Conservation (phyloP, 192 early-diverging fungal species). For the Haplosporangium gracile region DNA sequence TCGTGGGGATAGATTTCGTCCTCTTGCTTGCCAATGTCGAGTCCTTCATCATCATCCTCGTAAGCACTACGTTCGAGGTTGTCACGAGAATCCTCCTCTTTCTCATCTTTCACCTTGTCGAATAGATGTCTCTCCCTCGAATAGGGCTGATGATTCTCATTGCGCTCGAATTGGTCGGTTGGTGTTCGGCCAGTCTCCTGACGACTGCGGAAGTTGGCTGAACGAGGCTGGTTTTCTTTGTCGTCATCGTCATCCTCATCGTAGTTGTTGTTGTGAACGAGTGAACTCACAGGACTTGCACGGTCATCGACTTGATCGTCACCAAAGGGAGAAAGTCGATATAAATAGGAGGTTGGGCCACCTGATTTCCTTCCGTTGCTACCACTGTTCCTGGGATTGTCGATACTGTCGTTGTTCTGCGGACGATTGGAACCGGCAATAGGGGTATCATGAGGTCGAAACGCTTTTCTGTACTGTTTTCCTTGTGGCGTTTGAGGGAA, state of each 20-base stretch:
- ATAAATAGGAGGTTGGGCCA: slow-evolving; percentile 15
- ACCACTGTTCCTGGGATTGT: not conserved
- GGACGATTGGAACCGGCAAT: slow-evolving; percentile 14
- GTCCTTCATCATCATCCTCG: slow-evolving; percentile 8
- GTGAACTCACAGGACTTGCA: not conserved
- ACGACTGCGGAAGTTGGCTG: slow-evolving; percentile 2
- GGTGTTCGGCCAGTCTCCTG: not conserved
- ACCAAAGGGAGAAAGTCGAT: not conserved
- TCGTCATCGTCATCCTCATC: slow-evolving; percentile 5
- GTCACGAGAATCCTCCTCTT: not conserved
- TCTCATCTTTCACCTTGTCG: not conserved
- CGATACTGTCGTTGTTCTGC: not conserved
- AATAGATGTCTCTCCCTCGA: not conserved
- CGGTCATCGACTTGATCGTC: not conserved
- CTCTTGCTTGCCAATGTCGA: slow-evolving; percentile 33
- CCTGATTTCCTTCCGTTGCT: slow-evolving; percentile 12
- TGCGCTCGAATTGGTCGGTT: not conserved
- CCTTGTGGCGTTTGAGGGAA: slow-evolving; percentile 16
- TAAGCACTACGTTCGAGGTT: not conserved
- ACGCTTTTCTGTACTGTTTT: slow-evolving; percentile 19
- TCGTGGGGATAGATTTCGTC: slow-evolving; percentile 25
- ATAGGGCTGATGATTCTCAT: not conserved
- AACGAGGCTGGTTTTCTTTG: not conserved
- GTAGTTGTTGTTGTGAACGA: not conserved
- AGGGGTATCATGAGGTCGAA: slow-evolving; percentile 39